Evolutionary conservation across 768 basidiomycete genomes (phyloP).

Genomic region (Podaxis sp.): DNA sequence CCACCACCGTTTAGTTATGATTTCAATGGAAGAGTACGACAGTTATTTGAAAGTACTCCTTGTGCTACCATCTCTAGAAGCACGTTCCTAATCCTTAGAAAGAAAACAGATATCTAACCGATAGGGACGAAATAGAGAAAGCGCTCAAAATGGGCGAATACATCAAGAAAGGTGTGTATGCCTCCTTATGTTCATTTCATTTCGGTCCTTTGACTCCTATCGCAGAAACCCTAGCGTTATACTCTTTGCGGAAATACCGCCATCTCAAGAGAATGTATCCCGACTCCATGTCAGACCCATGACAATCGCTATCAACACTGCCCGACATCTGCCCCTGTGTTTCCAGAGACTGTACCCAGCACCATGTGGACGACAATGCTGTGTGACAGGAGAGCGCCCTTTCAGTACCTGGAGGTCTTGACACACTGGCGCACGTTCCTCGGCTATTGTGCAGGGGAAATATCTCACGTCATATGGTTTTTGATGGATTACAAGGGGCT

Average conservation of each 20-base stretch:
- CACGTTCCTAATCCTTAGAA: slow-evolving; percentile 7
- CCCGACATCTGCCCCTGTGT: background rate
- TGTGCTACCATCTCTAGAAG: background rate
- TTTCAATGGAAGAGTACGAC: slow-evolving; percentile 69
- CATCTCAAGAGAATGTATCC: slow-evolving; percentile 74
- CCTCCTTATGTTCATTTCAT: background rate
- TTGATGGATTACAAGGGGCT: background rate
- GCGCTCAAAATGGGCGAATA: slow-evolving; percentile 76
- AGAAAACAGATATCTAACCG: slow-evolving; percentile 68
- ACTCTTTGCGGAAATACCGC: slow-evolving; percentile 79
- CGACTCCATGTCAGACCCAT: slow-evolving; percentile 22
- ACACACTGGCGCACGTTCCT: slow-evolving; percentile 10
- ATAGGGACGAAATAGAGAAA: slow-evolving; percentile 69
- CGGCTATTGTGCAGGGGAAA: background rate
- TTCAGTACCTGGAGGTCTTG: background rate
- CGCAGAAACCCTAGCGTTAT: slow-evolving; percentile 79
- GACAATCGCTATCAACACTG: background rate
- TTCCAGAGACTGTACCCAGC: background rate
- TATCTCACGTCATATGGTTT: slow-evolving; percentile 2
- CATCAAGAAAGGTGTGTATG: slow-evolving; percentile 71
- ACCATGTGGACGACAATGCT: background rate
- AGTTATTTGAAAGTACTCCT: slow-evolving; percentile 63
- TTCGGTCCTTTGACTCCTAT: background rate
- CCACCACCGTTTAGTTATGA: slow-evolving; percentile 45
- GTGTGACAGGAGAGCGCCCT: background rate